Base-by-base conservation (phyloP, 2,329 filamentous ascomycete species). In the Clonostachys solani region DNA sequence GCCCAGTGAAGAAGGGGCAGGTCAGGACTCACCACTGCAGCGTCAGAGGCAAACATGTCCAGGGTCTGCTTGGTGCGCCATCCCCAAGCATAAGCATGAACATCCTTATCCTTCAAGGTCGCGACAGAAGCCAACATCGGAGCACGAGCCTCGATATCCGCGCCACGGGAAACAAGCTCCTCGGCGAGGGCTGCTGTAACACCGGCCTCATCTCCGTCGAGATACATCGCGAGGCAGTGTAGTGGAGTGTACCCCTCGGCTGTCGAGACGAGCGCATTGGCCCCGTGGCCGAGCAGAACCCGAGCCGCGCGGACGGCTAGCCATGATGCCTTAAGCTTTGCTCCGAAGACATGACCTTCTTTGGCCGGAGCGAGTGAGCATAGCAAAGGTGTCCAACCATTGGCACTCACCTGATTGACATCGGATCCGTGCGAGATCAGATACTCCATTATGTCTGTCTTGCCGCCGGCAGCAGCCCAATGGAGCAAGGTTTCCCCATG, bases 351-450 rank as follows among this genome's bases (percentile, higher is more conserved):
- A 29, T 29, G 8, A 29, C 23, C 36, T 4, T 18, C 15, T n/a
- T 7, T 4, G 36, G 15, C 15, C 15, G 7, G 12, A n/a, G 36
- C 36, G 15, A 38, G 36, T 8, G 60, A 59, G 38, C 60, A 64
- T 33, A 60, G 45, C 16, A 64, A 48, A 6, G 61, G 60, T 12
- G 60, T 64, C 61, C 60, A 64, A 42, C 57, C 54, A 40, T 59
- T 57, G 10, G 43, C 12, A 47, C 49, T 63, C 1, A 19, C 33
- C 2, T 43, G 40, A 41, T 63, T 56, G 29, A 59, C 50, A 41
- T 59, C 45, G 12, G 17, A 38, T 33, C 58, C 54, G 4, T 40
- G 41, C 17, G 44, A 40, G 18, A 55, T 33, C 12, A 57, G 47
- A 19, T 40, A 46, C 12, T 53, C 50, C 13, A 62, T 40, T 0